These are phyloP conservation scores for Hymenoscyphus repandus DNA, from an alignment of 2,329 filamentous ascomycete species.

Conservation along the genomic window DNA sequence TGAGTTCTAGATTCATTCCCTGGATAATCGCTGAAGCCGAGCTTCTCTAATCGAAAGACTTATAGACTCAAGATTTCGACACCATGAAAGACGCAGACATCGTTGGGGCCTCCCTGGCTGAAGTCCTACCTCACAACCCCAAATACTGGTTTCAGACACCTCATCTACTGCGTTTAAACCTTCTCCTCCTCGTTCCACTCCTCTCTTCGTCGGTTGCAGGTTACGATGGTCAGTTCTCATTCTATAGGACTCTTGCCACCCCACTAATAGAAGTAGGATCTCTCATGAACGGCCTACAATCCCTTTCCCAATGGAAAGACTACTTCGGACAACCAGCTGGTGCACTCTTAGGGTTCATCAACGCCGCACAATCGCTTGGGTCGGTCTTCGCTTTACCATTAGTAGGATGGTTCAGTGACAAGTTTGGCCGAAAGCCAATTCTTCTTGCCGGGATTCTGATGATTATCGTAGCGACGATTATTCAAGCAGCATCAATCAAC, in stretches of 20 bases:
- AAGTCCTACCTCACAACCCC: slow-evolving; percentile 7
- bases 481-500: slow-evolving; percentile 35
- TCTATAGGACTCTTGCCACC: background rate
- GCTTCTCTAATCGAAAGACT: no score
- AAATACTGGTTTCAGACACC: slow-evolving; percentile 11
- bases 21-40: no score
- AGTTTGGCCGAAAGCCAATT: slow-evolving; percentile 26
- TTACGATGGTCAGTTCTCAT: slow-evolving; percentile 15
- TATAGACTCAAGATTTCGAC: no score
- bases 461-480: slow-evolving; percentile 33
- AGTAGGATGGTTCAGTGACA: slow-evolving; percentile 32
- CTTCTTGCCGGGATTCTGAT: slow-evolving; percentile 31
- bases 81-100: slow-evolving; percentile 7
- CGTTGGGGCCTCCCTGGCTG: slow-evolving; percentile 6
- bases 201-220: slow-evolving; percentile 15
- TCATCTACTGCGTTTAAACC: slow-evolving; percentile 18
- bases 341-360: slow-evolving; percentile 30
- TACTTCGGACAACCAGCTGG: slow-evolving; percentile 32
- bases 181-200: slow-evolving; percentile 18
- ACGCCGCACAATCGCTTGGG: slow-evolving; percentile 29
- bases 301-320: slow-evolving; percentile 32
- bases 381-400: slow-evolving; percentile 34
- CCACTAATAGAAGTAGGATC: slow-evolving; percentile 19
- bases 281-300: slow-evolving; percentile 35
- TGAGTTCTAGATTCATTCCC: no score